Evolutionary conservation across 495 filamentous ascomycete species (phyloP).

Genomic region (Penicillium goetzii): DNA sequence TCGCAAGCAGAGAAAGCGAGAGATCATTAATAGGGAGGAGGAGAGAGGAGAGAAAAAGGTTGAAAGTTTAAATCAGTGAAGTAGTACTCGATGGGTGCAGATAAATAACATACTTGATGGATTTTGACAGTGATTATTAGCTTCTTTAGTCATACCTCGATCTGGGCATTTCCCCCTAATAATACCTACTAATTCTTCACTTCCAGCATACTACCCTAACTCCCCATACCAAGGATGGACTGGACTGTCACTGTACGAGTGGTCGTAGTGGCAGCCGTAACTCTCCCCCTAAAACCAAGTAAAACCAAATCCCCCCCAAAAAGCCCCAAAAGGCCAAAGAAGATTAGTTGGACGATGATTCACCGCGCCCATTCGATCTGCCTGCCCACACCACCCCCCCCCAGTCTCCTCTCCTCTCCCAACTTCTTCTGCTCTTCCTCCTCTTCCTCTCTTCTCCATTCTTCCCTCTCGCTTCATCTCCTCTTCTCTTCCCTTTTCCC

Average conservation of each 20-base stretch:
- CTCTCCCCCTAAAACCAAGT: neutral
- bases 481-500: constrained; percentile 24
- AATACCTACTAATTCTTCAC: neutral
- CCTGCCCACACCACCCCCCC: neutral
- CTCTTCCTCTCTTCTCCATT: constrained; percentile 23
- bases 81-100: neutral
- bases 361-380: constrained; percentile 13
- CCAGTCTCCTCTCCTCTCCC: neutral
- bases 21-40: neutral
- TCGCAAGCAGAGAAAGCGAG: neutral
- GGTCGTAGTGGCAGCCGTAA: neutral
- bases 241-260: neutral
- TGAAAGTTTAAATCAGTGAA: neutral
- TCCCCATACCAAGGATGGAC: neutral
- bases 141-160: too few relatives aligned
- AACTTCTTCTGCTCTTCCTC: neutral
- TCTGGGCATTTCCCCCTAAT: neutral
- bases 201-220: neutral
- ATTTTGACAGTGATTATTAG: too few relatives aligned
- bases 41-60: neutral
- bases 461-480: constrained; percentile 26
- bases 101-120: neutral
- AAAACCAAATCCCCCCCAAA: too few relatives aligned
- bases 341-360: constrained; percentile 13
- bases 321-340: neutral